Base-by-base conservation (phyloP, 176 grass and related monocot species). In the Triticum timopheevii region DNA sequence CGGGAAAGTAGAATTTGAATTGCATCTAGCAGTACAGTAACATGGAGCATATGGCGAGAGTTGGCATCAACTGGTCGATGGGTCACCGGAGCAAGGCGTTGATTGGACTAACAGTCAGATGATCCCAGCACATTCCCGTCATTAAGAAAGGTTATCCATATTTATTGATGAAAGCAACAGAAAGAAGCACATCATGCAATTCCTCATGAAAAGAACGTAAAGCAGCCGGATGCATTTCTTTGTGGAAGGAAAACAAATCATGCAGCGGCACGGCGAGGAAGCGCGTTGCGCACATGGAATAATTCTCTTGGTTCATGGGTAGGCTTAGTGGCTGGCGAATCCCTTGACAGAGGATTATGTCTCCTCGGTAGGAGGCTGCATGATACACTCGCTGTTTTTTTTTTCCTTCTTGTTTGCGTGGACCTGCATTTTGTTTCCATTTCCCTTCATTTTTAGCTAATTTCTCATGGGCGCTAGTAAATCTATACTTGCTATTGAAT, bases 321-420 rank as follows among this genome's bases (percentile, higher is more conserved):
- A 30, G 65, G 50, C 6, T 87, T 64, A 76, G 44, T 82, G 38
- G 86, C 70, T 59, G 61, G 61, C 70, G 17, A 87, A 82, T 87
- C 79, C 69, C 69, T 87, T 54, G 31, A 76, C 56, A 67, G 47
- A 33, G 15, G 79, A 80, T 87, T 66, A 38, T 87, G 78, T 87
- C 70, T 76, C 70, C 79, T 79, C 3, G 40, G 6, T 61, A 77
- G 71, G 56, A 50, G 38, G 13, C 39, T 49, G 13, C 11, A 59
- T 19, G 50, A 54, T 27, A 49, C 45, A 23, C n/a, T 15, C 7
- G 12, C 44, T 15, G n/a, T 25, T 16, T 45, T 25, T 24, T 24
- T 3, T 4, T 36, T 30, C 28, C 35, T n/a, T 71, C 22, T 71
- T 11, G 65, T 40, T 71, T 11, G 30, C 13, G 62, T 6, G 16